Evolutionary conservation across 345 rosid genomes (phyloP).

Genomic region (Salix dunnii): DNA sequence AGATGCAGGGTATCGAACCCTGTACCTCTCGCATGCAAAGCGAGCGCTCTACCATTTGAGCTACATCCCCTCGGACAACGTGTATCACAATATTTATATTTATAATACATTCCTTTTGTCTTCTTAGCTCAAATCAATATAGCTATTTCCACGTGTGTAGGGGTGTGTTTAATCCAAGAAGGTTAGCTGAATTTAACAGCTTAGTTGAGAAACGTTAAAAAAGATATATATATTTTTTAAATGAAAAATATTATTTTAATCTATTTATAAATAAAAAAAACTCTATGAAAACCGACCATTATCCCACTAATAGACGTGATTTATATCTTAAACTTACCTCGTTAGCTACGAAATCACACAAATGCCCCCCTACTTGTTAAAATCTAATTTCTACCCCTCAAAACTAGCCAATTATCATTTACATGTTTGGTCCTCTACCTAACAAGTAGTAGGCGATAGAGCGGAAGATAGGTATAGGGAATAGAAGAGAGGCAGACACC

Average conservation of each 20-base stretch:
- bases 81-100: too few relatives aligned
- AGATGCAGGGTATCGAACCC: constrained; percentile 85
- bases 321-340: too few relatives aligned
- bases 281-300: too few relatives aligned
- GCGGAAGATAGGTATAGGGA: background rate
- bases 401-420: background rate
- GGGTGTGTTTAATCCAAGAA: too few relatives aligned
- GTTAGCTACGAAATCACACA: background rate
- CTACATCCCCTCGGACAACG: constrained; percentile 27
- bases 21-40: constrained; percentile 92
- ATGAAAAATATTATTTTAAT: too few relatives aligned
- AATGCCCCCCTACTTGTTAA: background rate
- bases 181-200: too few relatives aligned
- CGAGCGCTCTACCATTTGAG: constrained; percentile 59
- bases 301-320: too few relatives aligned
- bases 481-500: background rate
- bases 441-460: background rate
- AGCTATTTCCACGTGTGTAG: too few relatives aligned
- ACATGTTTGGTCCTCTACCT: background rate
- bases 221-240: too few relatives aligned
- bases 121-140: too few relatives aligned
- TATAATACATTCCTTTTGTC: rapidly evolving
- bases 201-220: too few relatives aligned
- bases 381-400: background rate
- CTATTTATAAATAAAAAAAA: too few relatives aligned